Conservation (phyloP, 108 stramenopile species). For the Schizochytrium sp. region DNA sequence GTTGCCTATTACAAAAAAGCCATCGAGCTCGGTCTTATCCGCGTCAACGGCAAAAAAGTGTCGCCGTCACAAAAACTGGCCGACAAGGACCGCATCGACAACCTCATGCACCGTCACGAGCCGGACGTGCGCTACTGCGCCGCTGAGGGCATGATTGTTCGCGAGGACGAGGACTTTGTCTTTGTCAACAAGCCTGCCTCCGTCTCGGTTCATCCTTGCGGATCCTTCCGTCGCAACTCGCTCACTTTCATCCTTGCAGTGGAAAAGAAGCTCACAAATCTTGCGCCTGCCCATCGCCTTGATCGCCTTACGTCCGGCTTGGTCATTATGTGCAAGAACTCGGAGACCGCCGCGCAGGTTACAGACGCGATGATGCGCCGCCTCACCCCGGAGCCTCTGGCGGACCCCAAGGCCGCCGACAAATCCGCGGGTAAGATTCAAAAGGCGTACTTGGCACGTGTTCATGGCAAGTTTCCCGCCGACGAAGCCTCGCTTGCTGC, state of each 20-base stretch:
- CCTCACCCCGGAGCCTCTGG: not conserved
- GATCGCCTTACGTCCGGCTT: constrained; percentile 48
- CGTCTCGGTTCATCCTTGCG: constrained; percentile 85
- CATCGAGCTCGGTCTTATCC: constrained; percentile 28
- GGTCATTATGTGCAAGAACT: constrained; percentile 39
- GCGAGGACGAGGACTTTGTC: constrained; percentile 52
- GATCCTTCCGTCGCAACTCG: constrained; percentile 72
- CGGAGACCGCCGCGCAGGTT: constrained; percentile 28
- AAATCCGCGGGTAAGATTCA: not conserved
- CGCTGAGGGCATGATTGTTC: constrained; percentile 42
- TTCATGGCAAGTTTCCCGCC: constrained; percentile 36
- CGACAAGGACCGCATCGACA: constrained; percentile 23
- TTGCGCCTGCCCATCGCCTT: constrained; percentile 29
- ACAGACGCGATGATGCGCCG: constrained; percentile 26
- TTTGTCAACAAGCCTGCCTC: constrained; percentile 81
- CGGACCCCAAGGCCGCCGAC: not conserved
- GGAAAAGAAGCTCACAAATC: not conserved
- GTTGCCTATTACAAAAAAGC: constrained; percentile 36
- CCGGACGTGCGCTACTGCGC: constrained; percentile 39
- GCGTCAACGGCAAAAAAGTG: constrained; percentile 29
- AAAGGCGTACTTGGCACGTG: constrained; percentile 49
- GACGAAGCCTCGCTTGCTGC: not conserved
- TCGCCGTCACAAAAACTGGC: not conserved
- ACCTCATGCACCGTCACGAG: constrained; percentile 49
- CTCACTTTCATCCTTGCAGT: constrained; percentile 41